phyloP scores from a whole-genome alignment of 2,329 filamentous ascomycete genomes.

The Diaporthe velutina region DNA sequence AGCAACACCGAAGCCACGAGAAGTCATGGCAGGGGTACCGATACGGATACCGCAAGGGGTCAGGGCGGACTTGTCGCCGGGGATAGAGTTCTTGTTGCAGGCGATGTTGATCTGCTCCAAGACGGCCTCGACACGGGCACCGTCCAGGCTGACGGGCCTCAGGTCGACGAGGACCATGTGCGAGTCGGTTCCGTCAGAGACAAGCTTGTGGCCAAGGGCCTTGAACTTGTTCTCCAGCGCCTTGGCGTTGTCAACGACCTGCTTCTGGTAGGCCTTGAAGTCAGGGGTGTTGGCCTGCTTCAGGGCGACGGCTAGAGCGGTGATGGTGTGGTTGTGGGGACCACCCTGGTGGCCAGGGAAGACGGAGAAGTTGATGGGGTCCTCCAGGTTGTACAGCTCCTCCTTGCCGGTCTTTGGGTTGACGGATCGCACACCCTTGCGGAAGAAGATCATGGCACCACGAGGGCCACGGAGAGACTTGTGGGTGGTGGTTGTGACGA shows the following conservation, averaged over 20 bases:
- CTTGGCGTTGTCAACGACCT: conserved; percentile 94
- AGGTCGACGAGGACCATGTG: conserved; percentile 98
- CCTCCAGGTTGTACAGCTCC: conserved; percentile 92
- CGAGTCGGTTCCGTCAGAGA: conserved; percentile 95
- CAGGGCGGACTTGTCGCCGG: conserved; percentile 96
- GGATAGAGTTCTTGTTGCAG: conserved; percentile 99
- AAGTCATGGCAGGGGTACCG: conserved; percentile 97
- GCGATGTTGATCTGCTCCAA: conserved; percentile 99
- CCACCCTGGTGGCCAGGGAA: conserved; percentile 99
- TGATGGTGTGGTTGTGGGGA: conserved; percentile 99
- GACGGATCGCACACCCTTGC: conserved; percentile 92
- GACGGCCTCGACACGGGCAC: conserved; percentile 94
- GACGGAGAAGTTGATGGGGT: conserved; percentile 98
- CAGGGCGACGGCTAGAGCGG: conserved; percentile 91
- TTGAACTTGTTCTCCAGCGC: conserved; percentile 87
- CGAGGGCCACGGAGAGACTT: conserved; percentile 98
- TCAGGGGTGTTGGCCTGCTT: conserved; percentile 93
- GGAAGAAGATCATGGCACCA: conserved; percentile 99
- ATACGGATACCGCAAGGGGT: conserved; percentile 96
- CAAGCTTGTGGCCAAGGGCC: conserved; percentile 91
- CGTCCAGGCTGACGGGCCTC: conserved; percentile 87
- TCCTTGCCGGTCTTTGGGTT: conserved; percentile 93
- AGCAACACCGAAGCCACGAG: conserved; percentile 89
- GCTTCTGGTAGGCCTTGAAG: conserved; percentile 94
- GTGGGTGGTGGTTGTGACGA: conserved; percentile 98